A percentile compares a stretch with the other conserved stretches of the same genome.
phyloP scores from a whole-genome alignment of 345 rosid species.

The Hirschfeldia incana region DNA sequence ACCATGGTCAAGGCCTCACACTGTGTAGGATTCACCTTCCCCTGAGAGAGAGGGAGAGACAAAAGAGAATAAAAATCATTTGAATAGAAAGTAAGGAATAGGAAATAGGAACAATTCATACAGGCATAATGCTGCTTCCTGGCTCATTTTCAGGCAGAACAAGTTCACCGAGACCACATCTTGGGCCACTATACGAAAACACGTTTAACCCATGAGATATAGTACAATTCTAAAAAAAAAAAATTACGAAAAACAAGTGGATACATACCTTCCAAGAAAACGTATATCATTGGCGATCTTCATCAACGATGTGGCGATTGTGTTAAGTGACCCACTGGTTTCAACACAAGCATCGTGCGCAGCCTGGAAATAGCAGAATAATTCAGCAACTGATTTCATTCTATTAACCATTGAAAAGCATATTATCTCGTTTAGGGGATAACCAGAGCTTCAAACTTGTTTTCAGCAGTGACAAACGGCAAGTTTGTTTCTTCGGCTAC shows the following conservation, averaged over 20 bases:
- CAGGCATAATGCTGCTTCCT: constrained; percentile 99
- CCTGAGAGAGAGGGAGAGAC: constrained; percentile 56
- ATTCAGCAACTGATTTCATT: constrained; percentile 19
- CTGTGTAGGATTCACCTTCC: constrained; percentile 97
- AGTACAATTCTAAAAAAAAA: too few relatives aligned
- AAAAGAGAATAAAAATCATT: constrained; percentile 7
- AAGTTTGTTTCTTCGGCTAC: constrained; percentile 87
- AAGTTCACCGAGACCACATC: constrained; percentile 98
- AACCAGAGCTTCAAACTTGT: constrained; percentile 98
- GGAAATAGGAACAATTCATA: constrained; percentile 30
- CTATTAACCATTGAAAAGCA: background rate
- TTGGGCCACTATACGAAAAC: constrained; percentile 75
- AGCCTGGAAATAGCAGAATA: constrained; percentile 54
- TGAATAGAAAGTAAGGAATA: background rate
- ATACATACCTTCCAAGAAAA: constrained; percentile 70
- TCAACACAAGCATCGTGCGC: constrained; percentile 99
- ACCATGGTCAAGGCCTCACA: constrained; percentile 99
- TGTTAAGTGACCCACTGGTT: constrained; percentile 89
- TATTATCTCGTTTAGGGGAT: constrained; percentile 34
- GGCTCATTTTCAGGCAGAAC: constrained; percentile 99
- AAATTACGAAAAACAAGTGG: too few relatives aligned
- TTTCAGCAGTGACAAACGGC: constrained; percentile 94
- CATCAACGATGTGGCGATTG: constrained; percentile 80
- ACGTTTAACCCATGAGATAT: constrained; percentile 21
- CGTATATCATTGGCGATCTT: constrained; percentile 93